These are phyloP conservation scores for Boletus nobilissimus DNA, from an alignment of 1,284 basidiomycete species.

Conservation along the genomic window DNA sequence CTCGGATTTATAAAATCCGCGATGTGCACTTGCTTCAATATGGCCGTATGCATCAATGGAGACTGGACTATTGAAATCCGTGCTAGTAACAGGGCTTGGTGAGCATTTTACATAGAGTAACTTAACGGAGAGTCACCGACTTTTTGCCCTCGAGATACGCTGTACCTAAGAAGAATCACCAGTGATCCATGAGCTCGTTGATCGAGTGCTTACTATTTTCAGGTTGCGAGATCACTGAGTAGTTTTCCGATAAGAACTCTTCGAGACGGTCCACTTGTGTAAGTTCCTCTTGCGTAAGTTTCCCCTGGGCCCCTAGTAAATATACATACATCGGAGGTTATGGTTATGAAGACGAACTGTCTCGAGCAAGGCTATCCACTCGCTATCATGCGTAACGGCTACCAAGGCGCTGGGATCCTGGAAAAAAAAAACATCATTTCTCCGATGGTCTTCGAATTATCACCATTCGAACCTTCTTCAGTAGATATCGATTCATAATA, in stretches of 20 bases:
- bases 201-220: background rate
- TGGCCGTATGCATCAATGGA: too few species aligned
- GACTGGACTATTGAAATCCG: background rate
- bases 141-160: background rate
- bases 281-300: background rate
- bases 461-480: constrained; percentile 17
- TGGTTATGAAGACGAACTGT: background rate
- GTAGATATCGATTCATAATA: constrained; percentile 11
- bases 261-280: background rate
- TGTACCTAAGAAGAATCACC: background rate
- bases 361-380: constrained; percentile 18
- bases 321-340: background rate
- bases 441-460: background rate
- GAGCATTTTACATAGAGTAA: background rate
- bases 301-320: background rate
- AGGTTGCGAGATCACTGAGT: background rate
- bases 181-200: too few species aligned
- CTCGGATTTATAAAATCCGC: too few species aligned
- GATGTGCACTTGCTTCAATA: background rate
- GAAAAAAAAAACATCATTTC: background rate
- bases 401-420: background rate
- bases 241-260: constrained; percentile 4
- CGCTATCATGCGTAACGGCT: constrained; percentile 14
- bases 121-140: background rate
- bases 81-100: background rate